Conservation (phyloP, 306 rosid genomes). For the Rosa persica region DNA sequence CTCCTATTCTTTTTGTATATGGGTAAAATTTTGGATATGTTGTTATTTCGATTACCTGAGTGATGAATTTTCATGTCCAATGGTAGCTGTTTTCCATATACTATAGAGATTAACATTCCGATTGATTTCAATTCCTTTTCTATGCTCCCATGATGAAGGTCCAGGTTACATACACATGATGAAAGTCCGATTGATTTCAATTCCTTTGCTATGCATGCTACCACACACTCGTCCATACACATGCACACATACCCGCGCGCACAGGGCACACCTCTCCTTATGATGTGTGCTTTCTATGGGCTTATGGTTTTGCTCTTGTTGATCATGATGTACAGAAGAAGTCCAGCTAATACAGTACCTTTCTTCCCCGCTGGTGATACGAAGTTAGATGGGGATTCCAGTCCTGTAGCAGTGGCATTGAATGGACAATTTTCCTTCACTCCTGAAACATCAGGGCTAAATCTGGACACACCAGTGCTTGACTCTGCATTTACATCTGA, state of each 20-base stretch:
- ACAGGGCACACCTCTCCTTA: neutral
- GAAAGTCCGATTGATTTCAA: too few relatives aligned
- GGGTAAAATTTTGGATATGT: neutral
- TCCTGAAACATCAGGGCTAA: slow-evolving; percentile 5
- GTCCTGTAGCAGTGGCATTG: slow-evolving; percentile 1
- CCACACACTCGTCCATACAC: neutral
- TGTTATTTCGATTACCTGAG: neutral
- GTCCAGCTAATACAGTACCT: neutral
- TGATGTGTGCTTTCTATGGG: neutral
- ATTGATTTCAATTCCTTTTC: neutral
- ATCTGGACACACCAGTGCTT: neutral
- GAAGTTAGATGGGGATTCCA: slow-evolving; percentile 7
- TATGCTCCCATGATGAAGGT: neutral
- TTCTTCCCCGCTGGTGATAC: neutral
- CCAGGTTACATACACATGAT: neutral
- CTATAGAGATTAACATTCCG: neutral
- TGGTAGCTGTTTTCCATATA: neutral
- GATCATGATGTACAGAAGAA: neutral
- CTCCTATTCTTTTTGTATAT: neutral
- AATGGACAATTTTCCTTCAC: slow-evolving; percentile 8
- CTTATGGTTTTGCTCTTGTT: neutral
- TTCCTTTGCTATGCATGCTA: neutral
- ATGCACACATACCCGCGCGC: neutral
- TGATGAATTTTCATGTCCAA: neutral
- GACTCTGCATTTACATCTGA: slow-evolving; percentile 12